Evolutionary conservation across 1,284 basidiomycete species (phyloP), one percentile per base, ranked within the genome.

Genomic region (Cryptococcus jaspeensis): DNA sequence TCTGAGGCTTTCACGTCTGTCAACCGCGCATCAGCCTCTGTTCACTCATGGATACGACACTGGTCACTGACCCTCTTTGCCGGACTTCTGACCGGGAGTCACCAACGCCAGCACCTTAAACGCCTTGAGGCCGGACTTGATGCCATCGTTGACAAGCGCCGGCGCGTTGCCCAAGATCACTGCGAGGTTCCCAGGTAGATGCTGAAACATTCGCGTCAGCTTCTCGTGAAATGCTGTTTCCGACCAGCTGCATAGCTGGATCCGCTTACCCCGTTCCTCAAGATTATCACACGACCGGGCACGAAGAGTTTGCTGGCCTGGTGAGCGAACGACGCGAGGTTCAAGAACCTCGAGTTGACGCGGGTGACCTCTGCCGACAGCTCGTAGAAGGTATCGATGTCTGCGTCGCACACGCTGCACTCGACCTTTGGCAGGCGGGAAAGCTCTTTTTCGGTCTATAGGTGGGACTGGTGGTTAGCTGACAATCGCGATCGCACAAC

Each of bases 331-430:
- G 83, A 75, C 0, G 87, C 89, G 68, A 87, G 81, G n/a, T 81
- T 78, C 48, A 94, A 70, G 35, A 98, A 75, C 25, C 75, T 76
- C 50, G 83, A 82, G 71, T 92, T 93, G 52, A 84, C 71, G 20
- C 84, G 79, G n/a, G 87, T 81, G 46, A 92, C 81, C 15, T 85
- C 83, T 13, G 79, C 76, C 6, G 85, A 87, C n/a, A 84, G 76
- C 64, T 96, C 88, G 70, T 98, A 97, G 73, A 85, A 89, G 6
- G 76, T 76, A 47, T 85, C 82, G 44, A 99, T 89, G 65, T 90
- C 88, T 9, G 81, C 75, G 12, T 77, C 73, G 71, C 90, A 93
- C 22, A 84, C 67, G 2, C 83, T 80, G 71, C 91, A 91, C 1
- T 84, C 80, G 2, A 96, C 80, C 63, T 85, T 85, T 7, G 83